A percentile compares a stretch with the other conserved stretches of the same genome.
phyloP scores from a whole-genome alignment of 768 basidiomycete species.

The Boletus rubescentipes region DNA sequence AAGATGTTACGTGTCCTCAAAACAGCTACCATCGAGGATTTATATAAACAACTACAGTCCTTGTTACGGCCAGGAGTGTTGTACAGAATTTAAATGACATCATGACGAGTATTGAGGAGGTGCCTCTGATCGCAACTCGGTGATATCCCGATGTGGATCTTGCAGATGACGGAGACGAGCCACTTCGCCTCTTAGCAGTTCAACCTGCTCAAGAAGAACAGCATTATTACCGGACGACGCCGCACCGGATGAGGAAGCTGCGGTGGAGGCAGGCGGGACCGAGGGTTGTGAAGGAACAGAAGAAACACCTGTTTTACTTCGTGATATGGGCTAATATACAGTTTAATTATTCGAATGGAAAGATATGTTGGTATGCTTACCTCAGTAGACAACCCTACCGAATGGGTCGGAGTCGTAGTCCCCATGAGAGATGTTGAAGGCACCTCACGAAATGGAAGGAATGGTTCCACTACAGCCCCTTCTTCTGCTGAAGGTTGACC shows the following conservation, averaged over 20 bases:
- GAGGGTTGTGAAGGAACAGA: background rate
- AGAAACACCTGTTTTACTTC: background rate
- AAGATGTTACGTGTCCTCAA: no score
- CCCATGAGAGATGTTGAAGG: background rate
- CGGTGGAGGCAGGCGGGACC: background rate
- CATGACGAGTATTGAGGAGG: background rate
- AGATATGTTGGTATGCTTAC: background rate
- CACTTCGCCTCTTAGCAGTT: constrained; percentile 4
- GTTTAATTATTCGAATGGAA: background rate
- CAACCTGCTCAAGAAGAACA: constrained; percentile 4
- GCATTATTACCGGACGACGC: background rate
- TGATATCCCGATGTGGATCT: no score
- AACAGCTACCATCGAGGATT: no score
- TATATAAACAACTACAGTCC: no score
- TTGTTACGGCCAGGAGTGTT: no score
- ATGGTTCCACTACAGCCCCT: constrained; percentile 4
- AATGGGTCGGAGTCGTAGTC: no score
- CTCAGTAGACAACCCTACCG: background rate
- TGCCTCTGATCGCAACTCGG: background rate
- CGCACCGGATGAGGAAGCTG: background rate
- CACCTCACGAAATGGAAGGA: background rate
- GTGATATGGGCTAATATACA: background rate
- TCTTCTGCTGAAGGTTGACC: background rate
- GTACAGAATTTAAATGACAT: no score
- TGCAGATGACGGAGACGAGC: constrained; percentile 5